Evolutionary conservation across 306 rosid species (phyloP).

Genomic region (Dalbergia oliveri): DNA sequence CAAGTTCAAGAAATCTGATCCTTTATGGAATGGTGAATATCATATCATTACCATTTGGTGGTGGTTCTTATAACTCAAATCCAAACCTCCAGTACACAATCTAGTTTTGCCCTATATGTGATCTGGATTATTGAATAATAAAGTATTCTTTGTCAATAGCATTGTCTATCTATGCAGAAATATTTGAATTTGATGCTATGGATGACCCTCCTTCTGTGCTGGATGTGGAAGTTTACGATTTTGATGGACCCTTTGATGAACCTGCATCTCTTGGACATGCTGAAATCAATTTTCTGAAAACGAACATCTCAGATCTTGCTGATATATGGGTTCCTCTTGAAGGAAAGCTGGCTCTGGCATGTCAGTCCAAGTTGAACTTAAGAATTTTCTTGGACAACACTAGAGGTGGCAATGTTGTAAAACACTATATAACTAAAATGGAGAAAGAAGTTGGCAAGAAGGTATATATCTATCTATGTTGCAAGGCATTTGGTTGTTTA

Average conservation of each 20-base stretch:
- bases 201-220: conserved; percentile 92
- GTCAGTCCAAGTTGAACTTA: conserved; percentile 86
- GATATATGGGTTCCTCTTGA: conserved; percentile 91
- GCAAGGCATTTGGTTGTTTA: conserved; percentile 29
- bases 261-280: conserved; percentile 74
- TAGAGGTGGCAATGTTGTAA: conserved; percentile 74
- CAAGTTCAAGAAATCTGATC: conserved; percentile 85
- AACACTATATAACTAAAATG: conserved; percentile 87
- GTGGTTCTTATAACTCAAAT: conserved; percentile 36
- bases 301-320: conserved; percentile 86
- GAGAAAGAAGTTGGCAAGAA: conserved; percentile 99
- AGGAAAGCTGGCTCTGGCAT: conserved; percentile 83
- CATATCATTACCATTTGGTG: conserved; percentile 14
- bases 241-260: conserved; percentile 96
- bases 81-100: conserved; percentile 31
- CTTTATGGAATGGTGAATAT: conserved; percentile 90
- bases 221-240: conserved; percentile 84
- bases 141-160: conserved; percentile 36
- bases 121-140: conserved; percentile 29
- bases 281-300: conserved; percentile 87
- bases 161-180: conserved; percentile 62
- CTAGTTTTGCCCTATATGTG: conserved; percentile 15
- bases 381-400: conserved; percentile 91
- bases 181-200: conserved; percentile 99
- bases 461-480: conserved; percentile 59